phyloP scores from a whole-genome alignment of 2,329 filamentous ascomycete species.

The Claviceps monticola region DNA sequence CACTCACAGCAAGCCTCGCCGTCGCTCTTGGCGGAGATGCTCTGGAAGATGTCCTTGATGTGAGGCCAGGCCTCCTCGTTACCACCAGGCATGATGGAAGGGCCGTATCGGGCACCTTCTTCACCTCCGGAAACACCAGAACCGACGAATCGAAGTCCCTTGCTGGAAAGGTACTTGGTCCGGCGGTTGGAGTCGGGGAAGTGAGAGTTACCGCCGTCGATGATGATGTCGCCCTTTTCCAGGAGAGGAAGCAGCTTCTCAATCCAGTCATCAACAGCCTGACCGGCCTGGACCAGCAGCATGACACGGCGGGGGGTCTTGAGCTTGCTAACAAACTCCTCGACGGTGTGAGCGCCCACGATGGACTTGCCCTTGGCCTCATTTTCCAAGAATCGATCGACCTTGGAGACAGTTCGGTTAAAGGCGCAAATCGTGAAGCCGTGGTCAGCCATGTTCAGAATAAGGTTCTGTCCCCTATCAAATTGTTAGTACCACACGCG shows the following conservation, averaged over 20 bases:
- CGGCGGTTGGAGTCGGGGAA: slow-evolving; percentile 98
- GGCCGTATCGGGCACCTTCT: slow-evolving; percentile 95
- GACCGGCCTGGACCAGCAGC: slow-evolving; percentile 97
- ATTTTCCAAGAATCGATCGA: slow-evolving; percentile 84
- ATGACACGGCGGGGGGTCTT: slow-evolving; percentile 96
- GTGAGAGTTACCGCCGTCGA: slow-evolving; percentile 96
- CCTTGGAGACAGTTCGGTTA: slow-evolving; percentile 98
- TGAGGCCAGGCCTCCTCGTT: slow-evolving; percentile 95
- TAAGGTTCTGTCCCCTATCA: slow-evolving; percentile 64
- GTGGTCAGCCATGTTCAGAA: slow-evolving; percentile 78
- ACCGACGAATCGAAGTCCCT: slow-evolving; percentile 92
- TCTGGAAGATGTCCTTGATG: slow-evolving; percentile 99
- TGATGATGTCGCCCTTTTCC: slow-evolving; percentile 89
- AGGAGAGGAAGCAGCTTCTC: slow-evolving; percentile 79
- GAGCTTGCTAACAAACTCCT: slow-evolving; percentile 93
- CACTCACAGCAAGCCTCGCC: slow-evolving; percentile 97
- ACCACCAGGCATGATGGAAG: slow-evolving; percentile 97
- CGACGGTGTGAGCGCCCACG: slow-evolving; percentile 79
- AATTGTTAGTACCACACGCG: slow-evolving; percentile 3
- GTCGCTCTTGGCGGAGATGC: slow-evolving; percentile 94
- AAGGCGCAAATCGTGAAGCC: slow-evolving; percentile 95
- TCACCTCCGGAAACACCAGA: slow-evolving; percentile 97
- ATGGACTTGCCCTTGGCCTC: slow-evolving; percentile 93
- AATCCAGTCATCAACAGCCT: slow-evolving; percentile 98
- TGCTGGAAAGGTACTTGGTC: slow-evolving; percentile 69